Conservation (phyloP, 352 stramenopile species). For the Globisporangium polare region DNA sequence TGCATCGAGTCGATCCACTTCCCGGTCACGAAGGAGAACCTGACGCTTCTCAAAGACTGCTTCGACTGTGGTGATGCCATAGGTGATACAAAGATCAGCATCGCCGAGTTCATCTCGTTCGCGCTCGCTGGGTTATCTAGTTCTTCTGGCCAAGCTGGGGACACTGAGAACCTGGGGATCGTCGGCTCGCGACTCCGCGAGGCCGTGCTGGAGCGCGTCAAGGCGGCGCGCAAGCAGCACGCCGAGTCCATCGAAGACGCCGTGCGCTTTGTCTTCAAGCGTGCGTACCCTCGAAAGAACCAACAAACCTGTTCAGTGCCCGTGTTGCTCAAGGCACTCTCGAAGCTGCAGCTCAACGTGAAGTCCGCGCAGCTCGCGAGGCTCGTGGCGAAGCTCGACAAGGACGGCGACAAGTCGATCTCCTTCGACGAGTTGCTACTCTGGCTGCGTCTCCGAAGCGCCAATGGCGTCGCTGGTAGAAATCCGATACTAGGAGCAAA, state of each 20-base stretch:
- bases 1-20: slow-evolving; percentile 56
- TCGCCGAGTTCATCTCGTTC: slow-evolving; percentile 76
- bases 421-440: slow-evolving; percentile 69
- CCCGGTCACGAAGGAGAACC: slow-evolving; percentile 30
- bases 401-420: slow-evolving; percentile 43
- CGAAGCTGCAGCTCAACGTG: slow-evolving; percentile 35
- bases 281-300: slow-evolving; percentile 29
- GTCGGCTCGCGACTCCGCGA: slow-evolving; percentile 43
- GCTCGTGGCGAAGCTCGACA: slow-evolving; percentile 51
- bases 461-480: neutral
- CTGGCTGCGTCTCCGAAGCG: slow-evolving; percentile 40
- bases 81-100: slow-evolving; percentile 30
- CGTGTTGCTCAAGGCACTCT: slow-evolving; percentile 39
- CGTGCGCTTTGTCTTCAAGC: slow-evolving; percentile 47
- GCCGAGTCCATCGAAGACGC: slow-evolving; percentile 43
- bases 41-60: slow-evolving; percentile 48
- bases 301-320: slow-evolving; percentile 19
- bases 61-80: slow-evolving; percentile 29
- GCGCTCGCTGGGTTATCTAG: slow-evolving; percentile 35
- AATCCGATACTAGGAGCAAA: neutral
- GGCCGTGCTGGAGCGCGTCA: slow-evolving; percentile 37
- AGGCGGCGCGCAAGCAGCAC: slow-evolving; percentile 30
- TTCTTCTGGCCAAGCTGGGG: neutral
- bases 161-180: slow-evolving; percentile 31
- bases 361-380: slow-evolving; percentile 43